Evolutionary conservation across 257 asterid species (phyloP).

Genomic region (Handroanthus guayacan): DNA sequence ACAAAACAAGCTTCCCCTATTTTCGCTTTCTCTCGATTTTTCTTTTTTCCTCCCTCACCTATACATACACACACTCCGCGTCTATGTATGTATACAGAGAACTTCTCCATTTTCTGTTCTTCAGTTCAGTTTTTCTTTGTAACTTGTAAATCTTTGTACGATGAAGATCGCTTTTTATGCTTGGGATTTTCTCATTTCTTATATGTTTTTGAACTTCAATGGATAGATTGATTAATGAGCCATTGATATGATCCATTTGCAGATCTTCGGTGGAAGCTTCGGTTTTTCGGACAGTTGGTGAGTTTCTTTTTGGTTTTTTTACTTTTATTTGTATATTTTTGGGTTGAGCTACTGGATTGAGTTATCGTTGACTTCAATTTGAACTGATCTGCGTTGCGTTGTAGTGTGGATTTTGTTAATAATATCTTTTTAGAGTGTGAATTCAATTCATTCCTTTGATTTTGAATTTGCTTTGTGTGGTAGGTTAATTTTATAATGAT

Average conservation of each 20-base stretch:
- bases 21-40: slow-evolving; percentile 43
- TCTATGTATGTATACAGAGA: not conserved
- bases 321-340: not conserved
- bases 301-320: not conserved
- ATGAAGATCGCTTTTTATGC: slow-evolving; percentile 32
- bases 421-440: not conserved
- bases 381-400: slow-evolving; percentile 17
- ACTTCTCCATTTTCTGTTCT: slow-evolving; percentile 9
- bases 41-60: slow-evolving; percentile 29
- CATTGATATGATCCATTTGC: slow-evolving; percentile 28
- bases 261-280: slow-evolving; percentile 28
- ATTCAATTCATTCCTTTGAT: not conserved
- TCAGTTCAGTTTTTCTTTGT: not conserved
- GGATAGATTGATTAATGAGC: slow-evolving; percentile 24
- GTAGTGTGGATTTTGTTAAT: not conserved
- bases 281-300: slow-evolving; percentile 30
- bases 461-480: slow-evolving; percentile 11
- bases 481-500: not conserved
- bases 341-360: slow-evolving; percentile 28
- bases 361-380: slow-evolving; percentile 39
- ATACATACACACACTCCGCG: slow-evolving; percentile 20
- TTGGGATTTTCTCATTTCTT: not conserved
- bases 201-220: not conserved
- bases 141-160: slow-evolving; percentile 11
- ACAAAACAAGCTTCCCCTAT: slow-evolving; percentile 32